These are phyloP conservation scores for Phaeophleospora eucalypticola DNA, from an alignment of 2,329 filamentous ascomycete species.

Conservation along the genomic window DNA sequence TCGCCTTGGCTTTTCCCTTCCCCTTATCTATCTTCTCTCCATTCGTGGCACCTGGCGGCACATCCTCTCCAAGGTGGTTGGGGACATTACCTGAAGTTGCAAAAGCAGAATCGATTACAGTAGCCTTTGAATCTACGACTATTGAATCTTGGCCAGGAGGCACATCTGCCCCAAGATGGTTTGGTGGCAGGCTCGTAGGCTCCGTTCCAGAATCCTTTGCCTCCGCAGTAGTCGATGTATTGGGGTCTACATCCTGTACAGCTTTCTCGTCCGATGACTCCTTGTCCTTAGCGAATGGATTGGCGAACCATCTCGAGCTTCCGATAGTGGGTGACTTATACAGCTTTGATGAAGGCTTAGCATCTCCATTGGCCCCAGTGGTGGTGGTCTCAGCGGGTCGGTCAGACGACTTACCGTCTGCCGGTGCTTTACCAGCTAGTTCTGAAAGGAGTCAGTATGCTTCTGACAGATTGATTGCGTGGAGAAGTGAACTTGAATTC, in stretches of 20 bases:
- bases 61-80: constrained; percentile 6
- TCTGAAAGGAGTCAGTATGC: too few relatives aligned
- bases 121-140: neutral
- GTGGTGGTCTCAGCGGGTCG: neutral
- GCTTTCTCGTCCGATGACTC: too few relatives aligned
- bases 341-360: constrained; percentile 1
- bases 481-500: too few relatives aligned
- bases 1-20: constrained; percentile 9
- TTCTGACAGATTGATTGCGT: too few relatives aligned
- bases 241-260: constrained; percentile 2
- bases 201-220: neutral
- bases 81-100: neutral
- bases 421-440: constrained; percentile 18
- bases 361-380: neutral
- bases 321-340: constrained; percentile 15
- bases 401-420: constrained; percentile 1
- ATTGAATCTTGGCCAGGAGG: constrained; percentile 6
- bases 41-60: constrained; percentile 4
- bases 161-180: constrained; percentile 13
- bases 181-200: constrained; percentile 10
- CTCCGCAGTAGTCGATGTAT: neutral
- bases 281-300: constrained; percentile 9
- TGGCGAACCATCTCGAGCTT: constrained; percentile 20
- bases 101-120: neutral
- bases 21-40: constrained; percentile 4